Base-by-base conservation (phyloP, 73 alveolate genomes). In the Stentor roeselii region DNA sequence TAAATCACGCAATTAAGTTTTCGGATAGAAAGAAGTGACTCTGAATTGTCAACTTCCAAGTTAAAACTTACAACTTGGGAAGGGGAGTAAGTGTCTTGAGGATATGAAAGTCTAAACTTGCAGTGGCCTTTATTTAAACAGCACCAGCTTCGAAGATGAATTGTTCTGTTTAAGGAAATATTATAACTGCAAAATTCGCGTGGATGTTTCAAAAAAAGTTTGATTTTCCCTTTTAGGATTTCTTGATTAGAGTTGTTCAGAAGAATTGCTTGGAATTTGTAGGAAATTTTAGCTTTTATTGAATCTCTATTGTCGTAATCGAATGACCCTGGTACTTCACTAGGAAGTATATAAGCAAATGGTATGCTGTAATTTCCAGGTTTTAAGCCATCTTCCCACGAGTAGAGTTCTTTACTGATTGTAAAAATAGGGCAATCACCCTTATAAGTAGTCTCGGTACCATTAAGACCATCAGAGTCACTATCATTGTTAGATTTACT, bases 311-410 rank as follows among this genome's bases (percentile, higher is more conserved):
- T 21, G 6, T 50, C 67, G 34, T 67, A 67, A 67, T 67, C 34
- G 2, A 67, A 67, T 67, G 80, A 67, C 41, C 80, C 80, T 21
- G 80, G 80, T 21, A 67, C 41, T 15, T 67, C 27, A 67, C 34
- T 40, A 21, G 80, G 80, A 21, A 67, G 41, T 2, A 14, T 67
- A 67, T 27, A 67, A 34, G 50, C 0, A 67, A 67, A 67, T 21
- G 80, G 80, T 11, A 67, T 67, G 67, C 67, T 50, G 21, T 50
- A 50, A 50, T 50, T 50, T 50, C 67, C 67, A 11, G 6, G 67
- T 11, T 50, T 50, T 11, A 50, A 11, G 6, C 67, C 67, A 11
- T 21, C 67, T 6, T 50, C 67, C 67, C 67, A 50, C n/a, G n/a
- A n/a, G n/a, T n/a, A n/a, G n/a, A n/a, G n/a, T n/a, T n/a, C n/a